Evolutionary conservation across 2,329 filamentous ascomycete genomes (phyloP).

Genomic region (Epichloe glyceriae): DNA sequence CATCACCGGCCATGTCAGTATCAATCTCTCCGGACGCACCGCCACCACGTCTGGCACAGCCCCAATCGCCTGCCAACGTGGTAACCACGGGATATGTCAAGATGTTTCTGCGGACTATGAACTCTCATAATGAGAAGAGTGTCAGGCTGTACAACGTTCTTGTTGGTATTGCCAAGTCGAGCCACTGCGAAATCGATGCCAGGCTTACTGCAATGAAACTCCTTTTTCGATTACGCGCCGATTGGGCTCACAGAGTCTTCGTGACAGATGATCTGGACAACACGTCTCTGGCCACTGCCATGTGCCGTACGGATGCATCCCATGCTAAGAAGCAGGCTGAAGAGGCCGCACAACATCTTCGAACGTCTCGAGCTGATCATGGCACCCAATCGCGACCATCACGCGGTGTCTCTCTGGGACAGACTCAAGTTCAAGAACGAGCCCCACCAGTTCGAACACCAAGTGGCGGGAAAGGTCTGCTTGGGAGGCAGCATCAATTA

Average conservation of each 20-base stretch:
- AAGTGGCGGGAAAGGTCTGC: conserved; percentile 23
- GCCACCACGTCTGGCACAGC: conserved; percentile 10
- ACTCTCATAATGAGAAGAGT: conserved; percentile 51
- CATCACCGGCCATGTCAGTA: conserved; percentile 16
- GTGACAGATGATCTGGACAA: conserved; percentile 59
- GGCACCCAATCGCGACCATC: conserved; percentile 25
- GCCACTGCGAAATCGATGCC: conserved; percentile 50
- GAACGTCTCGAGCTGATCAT: conserved; percentile 32
- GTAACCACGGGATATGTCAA: conserved; percentile 58
- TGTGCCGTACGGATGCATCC: conserved; percentile 51
- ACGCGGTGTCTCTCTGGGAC: conserved; percentile 40
- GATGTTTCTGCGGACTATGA: conserved; percentile 65
- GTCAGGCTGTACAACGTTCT: conserved; percentile 48
- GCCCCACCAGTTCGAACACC: conserved; percentile 26
- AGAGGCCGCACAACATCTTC: conserved; percentile 33
- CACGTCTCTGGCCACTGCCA: conserved; percentile 55
- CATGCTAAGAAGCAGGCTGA: conserved; percentile 37
- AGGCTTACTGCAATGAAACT: conserved; percentile 64
- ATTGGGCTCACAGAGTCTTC: conserved; percentile 66
- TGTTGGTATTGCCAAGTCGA: conserved; percentile 48
- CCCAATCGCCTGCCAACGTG: conserved; percentile 52
- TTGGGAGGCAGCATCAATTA: conserved; percentile 33
- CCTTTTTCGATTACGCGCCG: conserved; percentile 70
- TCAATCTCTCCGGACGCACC: conserved; percentile 13
- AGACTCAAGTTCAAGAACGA: conserved; percentile 31